Base-by-base conservation (phyloP, 257 asterid genomes). In the Primulina huaijiensis region DNA sequence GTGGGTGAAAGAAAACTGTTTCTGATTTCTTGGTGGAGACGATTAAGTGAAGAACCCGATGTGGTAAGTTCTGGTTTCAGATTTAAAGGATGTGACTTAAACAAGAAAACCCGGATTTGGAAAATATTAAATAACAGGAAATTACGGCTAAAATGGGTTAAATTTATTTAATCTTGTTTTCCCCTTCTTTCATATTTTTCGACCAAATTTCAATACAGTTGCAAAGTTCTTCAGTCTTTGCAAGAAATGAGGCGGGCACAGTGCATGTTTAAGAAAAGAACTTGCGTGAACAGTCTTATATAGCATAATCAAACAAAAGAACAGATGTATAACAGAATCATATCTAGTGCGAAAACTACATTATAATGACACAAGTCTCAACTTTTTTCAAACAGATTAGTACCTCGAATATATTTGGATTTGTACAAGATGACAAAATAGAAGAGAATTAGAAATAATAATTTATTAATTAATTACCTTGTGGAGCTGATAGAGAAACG, bases 401-500 rank as follows among this genome's bases (percentile, higher is more conserved):
- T 34, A 21, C 35, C 2, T 60, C 40, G 76, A 61, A 60, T 50
- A 52, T 68, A 30, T 30, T 71, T 29, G 34, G 40, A 64, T 16
- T 53, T 40, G 14, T 6, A 8, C 33, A 20, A 37, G 19, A 37
- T 5, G 17, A 64, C 21, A 14, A 70, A 19, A 23, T 29, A 43
- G 17, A 17, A 4, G 31, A 46, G 5, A 67, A 29, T 2, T 29
- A 29, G 55, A 14, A 35, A 14, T 12, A 25, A 16, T n/a, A 8
- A 12, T 33, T 0, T 16, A 21, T 46, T 29, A 55, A 1, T 60
- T 23, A 46, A 1, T 21, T 77, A 91, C 97, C 97, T 91, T 0
- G 96, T 84, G 0, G 96, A 83, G 83, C 71, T 64, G 79, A 89
- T 78, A 33, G 96, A 82, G 79, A 89, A 91, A 67, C 90, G 88